Evolutionary conservation across 495 filamentous ascomycete genomes (phyloP).

Genomic region (Astrothelium subdiscretum): DNA sequence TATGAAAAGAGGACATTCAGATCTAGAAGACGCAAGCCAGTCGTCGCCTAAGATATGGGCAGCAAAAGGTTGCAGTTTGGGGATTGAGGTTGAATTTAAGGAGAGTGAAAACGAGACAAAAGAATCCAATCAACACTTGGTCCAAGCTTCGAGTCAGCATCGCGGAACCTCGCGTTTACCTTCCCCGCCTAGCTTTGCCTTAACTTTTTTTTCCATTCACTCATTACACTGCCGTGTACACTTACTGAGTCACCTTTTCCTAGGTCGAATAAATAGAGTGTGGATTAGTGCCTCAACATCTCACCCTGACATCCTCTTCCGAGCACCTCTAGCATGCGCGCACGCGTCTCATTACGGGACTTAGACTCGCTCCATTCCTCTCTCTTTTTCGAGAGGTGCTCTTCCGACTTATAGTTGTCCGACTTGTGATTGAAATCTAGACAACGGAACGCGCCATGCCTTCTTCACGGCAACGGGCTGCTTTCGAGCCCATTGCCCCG

Average conservation of each 20-base stretch:
- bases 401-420: not conserved
- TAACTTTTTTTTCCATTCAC: not conserved
- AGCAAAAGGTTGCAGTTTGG: no score
- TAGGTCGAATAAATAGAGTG: no score
- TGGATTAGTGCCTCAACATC: no score
- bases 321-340: not conserved
- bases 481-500: slow-evolving; percentile 75
- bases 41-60: no score
- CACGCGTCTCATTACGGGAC: not conserved
- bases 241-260: no score
- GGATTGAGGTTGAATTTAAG: no score
- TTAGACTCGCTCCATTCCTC: not conserved
- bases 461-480: slow-evolving; percentile 49
- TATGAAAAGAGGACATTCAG: no score
- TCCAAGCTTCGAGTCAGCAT: not conserved
- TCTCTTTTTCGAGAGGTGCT: not conserved
- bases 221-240: no score
- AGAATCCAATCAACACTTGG: not conserved
- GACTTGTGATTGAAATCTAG: not conserved
- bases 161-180: not conserved
- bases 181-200: not conserved
- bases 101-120: no score
- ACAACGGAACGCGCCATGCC: slow-evolving; percentile 45
- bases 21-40: no score
- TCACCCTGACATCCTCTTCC: not conserved